Evolutionary conservation across 768 basidiomycete genomes (phyloP).

Genomic region (Termitomyces sp.): DNA sequence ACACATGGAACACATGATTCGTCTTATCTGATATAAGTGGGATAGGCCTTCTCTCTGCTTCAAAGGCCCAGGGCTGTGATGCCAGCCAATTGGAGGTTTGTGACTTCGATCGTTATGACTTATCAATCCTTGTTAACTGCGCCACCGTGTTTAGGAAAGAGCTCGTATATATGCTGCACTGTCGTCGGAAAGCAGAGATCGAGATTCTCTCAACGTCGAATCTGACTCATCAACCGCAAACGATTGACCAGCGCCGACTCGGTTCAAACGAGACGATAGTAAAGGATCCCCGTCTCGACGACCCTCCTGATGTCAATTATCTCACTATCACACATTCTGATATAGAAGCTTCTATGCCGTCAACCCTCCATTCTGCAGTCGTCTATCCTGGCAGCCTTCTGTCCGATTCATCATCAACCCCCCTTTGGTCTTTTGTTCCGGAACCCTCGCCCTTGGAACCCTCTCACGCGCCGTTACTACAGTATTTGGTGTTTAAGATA

Average conservation of each 20-base stretch:
- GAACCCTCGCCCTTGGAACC: conserved; percentile 5
- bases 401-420: conserved; percentile 1
- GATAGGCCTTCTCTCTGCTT: conserved; percentile 64
- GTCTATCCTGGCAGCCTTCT: conserved; percentile 6
- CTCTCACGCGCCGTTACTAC: conserved; percentile 18
- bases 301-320: not conserved
- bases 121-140: not conserved
- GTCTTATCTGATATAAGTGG: not conserved
- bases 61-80: conserved; percentile 33
- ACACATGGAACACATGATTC: not conserved
- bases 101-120: not conserved
- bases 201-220: conserved; percentile 51
- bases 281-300: not conserved
- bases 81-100: conserved; percentile 67
- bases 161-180: conserved; percentile 74
- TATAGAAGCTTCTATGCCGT: not conserved
- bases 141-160: conserved; percentile 55
- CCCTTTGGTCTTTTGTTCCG: not conserved
- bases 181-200: conserved; percentile 90
- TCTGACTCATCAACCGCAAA: not conserved
- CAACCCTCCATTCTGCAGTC: not conserved
- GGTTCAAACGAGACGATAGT: not conserved
- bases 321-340: not conserved
- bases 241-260: not conserved
- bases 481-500: conserved; percentile 24